phyloP scores from a whole-genome alignment of 2,329 filamentous ascomycete species.

The Ascosphaera aggregata region DNA sequence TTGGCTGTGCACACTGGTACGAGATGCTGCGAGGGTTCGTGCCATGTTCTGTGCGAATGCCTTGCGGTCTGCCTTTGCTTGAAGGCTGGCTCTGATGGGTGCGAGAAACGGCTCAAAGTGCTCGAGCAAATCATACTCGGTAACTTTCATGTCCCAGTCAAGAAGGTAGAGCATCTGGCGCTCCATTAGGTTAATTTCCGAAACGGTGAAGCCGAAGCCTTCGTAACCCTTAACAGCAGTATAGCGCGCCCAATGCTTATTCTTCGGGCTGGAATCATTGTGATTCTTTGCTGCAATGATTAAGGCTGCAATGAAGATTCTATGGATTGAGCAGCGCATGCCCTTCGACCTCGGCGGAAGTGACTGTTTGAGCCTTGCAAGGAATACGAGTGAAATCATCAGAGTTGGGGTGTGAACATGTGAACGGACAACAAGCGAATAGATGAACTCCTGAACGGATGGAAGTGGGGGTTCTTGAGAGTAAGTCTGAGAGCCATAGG shows the following conservation, averaged over 20 bases:
- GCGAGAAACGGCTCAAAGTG: slow-evolving; percentile 76
- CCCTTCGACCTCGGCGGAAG: slow-evolving; percentile 90
- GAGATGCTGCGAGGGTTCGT: slow-evolving; percentile 1
- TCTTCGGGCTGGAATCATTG: slow-evolving; percentile 97
- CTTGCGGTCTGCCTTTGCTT: slow-evolving; percentile 7
- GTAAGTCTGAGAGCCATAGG: slow-evolving; percentile 20
- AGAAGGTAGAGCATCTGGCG: slow-evolving; percentile 89
- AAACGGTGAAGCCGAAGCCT: slow-evolving; percentile 74
- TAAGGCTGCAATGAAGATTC: slow-evolving; percentile 62
- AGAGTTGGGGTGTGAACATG: slow-evolving; percentile 94
- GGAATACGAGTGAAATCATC: slow-evolving; percentile 92
- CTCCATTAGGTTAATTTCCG: slow-evolving; percentile 98
- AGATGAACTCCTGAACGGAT: slow-evolving; percentile 75
- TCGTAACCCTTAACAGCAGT: slow-evolving; percentile 50
- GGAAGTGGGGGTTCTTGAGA: slow-evolving; percentile 35
- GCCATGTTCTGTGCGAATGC: slow-evolving; percentile 23
- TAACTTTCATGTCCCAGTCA: slow-evolving; percentile 82
- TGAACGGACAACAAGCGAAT: slow-evolving; percentile 68
- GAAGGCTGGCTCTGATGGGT: slow-evolving; percentile 39
- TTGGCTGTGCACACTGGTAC: slow-evolving; percentile 3
- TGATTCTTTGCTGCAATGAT: slow-evolving; percentile 77
- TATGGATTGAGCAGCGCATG: slow-evolving; percentile 86
- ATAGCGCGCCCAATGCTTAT: slow-evolving; percentile 99
- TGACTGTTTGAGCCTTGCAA: slow-evolving; percentile 57
- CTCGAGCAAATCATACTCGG: slow-evolving; percentile 60